These are phyloP conservation scores for Paramecium octaurelia DNA, from an alignment of 73 alveolate species.

Conservation along the genomic window DNA sequence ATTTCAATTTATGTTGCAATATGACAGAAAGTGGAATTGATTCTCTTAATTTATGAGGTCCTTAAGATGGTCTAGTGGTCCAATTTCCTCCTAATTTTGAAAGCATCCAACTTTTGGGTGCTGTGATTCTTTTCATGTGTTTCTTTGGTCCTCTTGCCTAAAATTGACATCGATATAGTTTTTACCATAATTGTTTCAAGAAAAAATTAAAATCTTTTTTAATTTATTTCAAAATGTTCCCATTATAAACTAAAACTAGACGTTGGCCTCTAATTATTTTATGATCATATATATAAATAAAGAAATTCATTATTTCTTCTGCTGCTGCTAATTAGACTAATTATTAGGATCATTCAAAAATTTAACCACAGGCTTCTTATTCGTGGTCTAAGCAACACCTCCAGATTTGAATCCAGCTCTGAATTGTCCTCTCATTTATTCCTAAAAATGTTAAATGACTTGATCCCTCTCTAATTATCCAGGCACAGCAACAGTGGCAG, in stretches of 20 bases:
- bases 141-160: slow-evolving; percentile 98
- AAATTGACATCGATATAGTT: background rate
- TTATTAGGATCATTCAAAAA: background rate
- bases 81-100: slow-evolving; percentile 87
- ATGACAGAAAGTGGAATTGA: slow-evolving; percentile 91
- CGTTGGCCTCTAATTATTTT: background rate
- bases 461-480: background rate
- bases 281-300: background rate
- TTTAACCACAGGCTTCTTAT: background rate
- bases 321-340: background rate
- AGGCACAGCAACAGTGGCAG: background rate
- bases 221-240: slow-evolving; percentile 36
- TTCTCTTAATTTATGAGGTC: slow-evolving; percentile 98
- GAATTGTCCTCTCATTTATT: slow-evolving; percentile 17
- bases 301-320: background rate
- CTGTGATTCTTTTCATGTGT: slow-evolving; percentile 97
- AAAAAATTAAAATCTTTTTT: slow-evolving; percentile 43
- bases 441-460: background rate
- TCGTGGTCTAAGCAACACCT: background rate
- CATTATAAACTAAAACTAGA: background rate
- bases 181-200: slow-evolving; percentile 44
- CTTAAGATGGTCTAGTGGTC: slow-evolving; percentile 94
- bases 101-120: slow-evolving; percentile 99
- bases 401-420: slow-evolving; percentile 31
- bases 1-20: slow-evolving; percentile 89